phyloP scores from a whole-genome alignment of 2,329 filamentous ascomycete genomes.

The Aspergillus unguis region DNA sequence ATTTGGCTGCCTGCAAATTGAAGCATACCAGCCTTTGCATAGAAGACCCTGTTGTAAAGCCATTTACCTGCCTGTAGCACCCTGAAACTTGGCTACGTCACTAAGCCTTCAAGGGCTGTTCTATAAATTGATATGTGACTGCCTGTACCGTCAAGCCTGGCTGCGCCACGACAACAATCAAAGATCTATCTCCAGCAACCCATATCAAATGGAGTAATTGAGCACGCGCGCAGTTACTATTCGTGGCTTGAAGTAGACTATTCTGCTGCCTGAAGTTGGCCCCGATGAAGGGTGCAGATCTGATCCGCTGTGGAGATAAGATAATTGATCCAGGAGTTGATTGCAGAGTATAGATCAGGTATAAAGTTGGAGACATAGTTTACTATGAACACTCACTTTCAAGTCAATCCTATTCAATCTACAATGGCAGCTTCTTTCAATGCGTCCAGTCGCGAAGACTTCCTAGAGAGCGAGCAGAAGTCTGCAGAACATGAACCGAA shows the following conservation, averaged over 20 bases:
- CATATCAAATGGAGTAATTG: background rate
- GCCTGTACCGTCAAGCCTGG: background rate
- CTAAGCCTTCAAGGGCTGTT: background rate
- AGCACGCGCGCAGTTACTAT: background rate
- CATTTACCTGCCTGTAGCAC: too few relatives aligned
- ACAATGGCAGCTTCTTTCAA: background rate
- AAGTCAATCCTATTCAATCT: too few relatives aligned
- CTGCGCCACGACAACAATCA: too few relatives aligned
- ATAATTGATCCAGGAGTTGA: too few relatives aligned
- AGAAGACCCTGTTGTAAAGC: too few relatives aligned
- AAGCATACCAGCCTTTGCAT: too few relatives aligned
- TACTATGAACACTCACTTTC: too few relatives aligned
- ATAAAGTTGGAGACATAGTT: too few relatives aligned
- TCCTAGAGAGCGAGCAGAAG: background rate
- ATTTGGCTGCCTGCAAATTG: too few relatives aligned
- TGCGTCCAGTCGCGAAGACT: background rate
- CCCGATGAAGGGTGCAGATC: background rate
- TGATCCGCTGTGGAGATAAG: too few relatives aligned
- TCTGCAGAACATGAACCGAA: background rate
- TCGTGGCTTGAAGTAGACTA: background rate
- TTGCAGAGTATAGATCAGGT: too few relatives aligned
- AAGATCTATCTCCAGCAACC: background rate
- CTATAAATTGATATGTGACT: conserved; percentile 8
- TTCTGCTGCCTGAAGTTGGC: background rate
- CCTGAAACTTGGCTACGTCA: too few relatives aligned